Conservation (phyloP, 805 yeast genomes). For the Metschnikowia borealis region DNA sequence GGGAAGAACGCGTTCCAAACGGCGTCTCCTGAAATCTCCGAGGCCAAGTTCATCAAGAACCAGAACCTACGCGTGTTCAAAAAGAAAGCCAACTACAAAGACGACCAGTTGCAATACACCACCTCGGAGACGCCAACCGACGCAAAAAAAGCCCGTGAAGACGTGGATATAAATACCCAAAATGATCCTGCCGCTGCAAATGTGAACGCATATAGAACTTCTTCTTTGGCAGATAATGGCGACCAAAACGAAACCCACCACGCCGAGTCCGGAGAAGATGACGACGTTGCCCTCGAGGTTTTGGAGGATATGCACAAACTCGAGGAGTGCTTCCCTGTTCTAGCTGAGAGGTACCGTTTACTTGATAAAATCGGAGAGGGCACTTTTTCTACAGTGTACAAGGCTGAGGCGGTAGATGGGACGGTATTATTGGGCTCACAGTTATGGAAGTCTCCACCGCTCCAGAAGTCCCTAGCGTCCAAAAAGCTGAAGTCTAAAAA, state of each 20-base stretch:
- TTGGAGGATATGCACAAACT: constrained; percentile 55
- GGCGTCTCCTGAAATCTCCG: neutral
- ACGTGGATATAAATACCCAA: neutral
- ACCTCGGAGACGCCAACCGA: constrained; percentile 3
- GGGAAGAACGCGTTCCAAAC: neutral
- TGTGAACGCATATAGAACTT: neutral
- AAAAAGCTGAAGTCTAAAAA: constrained; percentile 19
- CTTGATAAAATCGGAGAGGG: constrained; percentile 66
- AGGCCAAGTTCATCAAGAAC: constrained; percentile 14
- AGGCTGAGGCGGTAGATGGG: constrained; percentile 51
- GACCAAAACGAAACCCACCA: neutral
- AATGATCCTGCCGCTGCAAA: neutral
- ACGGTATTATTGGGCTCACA: constrained; percentile 35
- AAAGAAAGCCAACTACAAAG: constrained; percentile 2
- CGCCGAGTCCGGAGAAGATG: constrained; percentile 26
- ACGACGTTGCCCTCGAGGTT: constrained; percentile 49
- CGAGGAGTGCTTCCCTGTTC: constrained; percentile 50
- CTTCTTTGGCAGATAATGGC: neutral
- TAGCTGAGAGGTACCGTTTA: constrained; percentile 46
- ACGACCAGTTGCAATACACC: neutral
- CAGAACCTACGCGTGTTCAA: constrained; percentile 13
- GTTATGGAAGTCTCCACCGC: constrained; percentile 45
- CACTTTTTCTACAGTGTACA: constrained; percentile 59
- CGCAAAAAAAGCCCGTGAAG: constrained; percentile 1
- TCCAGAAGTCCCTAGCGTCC: constrained; percentile 21